Percentiles rank a stretch among this genome's conserved stretches.
Evolutionary conservation across 306 rosid species (phyloP).

Genomic region (Prinsepia uniflora): DNA sequence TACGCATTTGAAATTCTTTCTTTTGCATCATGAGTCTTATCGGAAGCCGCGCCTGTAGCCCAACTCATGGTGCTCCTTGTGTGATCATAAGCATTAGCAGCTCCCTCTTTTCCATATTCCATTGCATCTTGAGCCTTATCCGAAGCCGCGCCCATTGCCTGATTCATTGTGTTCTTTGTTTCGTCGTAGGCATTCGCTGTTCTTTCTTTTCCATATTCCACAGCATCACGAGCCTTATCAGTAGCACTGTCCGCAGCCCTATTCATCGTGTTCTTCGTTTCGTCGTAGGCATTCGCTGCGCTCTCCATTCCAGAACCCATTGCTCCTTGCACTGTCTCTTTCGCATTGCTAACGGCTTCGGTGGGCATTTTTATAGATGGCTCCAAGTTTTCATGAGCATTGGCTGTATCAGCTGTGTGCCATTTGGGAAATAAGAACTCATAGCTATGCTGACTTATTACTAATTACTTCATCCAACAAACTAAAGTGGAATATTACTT

Average conservation of each 20-base stretch:
- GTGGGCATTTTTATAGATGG: conserved; percentile 22
- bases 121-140: not conserved
- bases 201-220: conserved; percentile 23
- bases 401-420: conserved; percentile 19
- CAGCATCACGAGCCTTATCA: not conserved
- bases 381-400: conserved; percentile 21
- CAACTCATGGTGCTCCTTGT: not conserved
- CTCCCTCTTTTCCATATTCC: too few species aligned
- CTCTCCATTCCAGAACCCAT: not conserved
- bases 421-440: not conserved
- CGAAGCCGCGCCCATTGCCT: not conserved
- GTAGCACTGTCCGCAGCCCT: not conserved
- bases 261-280: conserved; percentile 1
- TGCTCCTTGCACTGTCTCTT: not conserved
- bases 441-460: not conserved
- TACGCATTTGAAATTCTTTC: conserved; percentile 19
- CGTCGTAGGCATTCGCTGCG: not conserved
- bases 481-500: not conserved
- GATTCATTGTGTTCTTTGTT: not conserved
- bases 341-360: conserved; percentile 10
- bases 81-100: too few species aligned
- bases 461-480: not conserved
- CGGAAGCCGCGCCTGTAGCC: conserved; percentile 1
- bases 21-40: not conserved
- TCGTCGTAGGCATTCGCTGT: conserved; percentile 18